Conservation (phyloP, 2,329 filamentous ascomycete species). For the Scedosporium apiospermum region DNA sequence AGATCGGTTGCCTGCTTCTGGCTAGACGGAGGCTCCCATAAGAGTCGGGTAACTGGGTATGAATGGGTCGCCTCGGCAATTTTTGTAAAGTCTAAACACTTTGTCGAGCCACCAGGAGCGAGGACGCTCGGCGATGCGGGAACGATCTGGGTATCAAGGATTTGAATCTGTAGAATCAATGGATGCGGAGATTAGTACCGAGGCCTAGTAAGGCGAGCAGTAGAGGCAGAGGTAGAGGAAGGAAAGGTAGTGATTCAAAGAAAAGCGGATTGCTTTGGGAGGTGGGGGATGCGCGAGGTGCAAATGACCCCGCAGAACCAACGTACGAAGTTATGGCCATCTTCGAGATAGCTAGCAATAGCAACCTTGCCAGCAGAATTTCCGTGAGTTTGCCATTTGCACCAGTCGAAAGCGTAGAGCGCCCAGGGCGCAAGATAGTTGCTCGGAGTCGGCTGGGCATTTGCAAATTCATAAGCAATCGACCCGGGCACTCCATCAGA, state of each 20-base stretch:
- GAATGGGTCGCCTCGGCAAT: conserved; percentile 95
- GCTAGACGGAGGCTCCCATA: conserved; percentile 93
- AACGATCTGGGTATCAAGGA: conserved; percentile 74
- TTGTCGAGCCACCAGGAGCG: conserved; percentile 59
- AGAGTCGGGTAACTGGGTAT: conserved; percentile 87
- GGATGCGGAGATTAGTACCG: not conserved
- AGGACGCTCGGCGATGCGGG: conserved; percentile 51
- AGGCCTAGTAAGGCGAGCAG: conserved; percentile 1
- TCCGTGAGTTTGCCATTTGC: conserved; percentile 83
- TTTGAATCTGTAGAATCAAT: conserved; percentile 66
- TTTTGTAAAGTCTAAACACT: conserved; percentile 81
- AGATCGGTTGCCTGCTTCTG: conserved; percentile 94
- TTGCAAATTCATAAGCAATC: conserved; percentile 55
- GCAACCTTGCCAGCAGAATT: conserved; percentile 85
- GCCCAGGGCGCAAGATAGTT: conserved; percentile 94
- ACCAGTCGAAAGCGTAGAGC: conserved; percentile 97
- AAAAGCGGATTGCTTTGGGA: not conserved
- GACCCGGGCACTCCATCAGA: conserved; percentile 59
- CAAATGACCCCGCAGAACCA: not conserved
- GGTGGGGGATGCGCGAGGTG: not conserved
- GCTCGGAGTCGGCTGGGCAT: conserved; percentile 63
- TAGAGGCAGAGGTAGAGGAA: not conserved
- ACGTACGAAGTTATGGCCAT: conserved; percentile 92
- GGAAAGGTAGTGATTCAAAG: not conserved
- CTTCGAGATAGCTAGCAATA: conserved; percentile 91